Conservation (phyloP, 345 rosid species). For the Camelina laxa region DNA sequence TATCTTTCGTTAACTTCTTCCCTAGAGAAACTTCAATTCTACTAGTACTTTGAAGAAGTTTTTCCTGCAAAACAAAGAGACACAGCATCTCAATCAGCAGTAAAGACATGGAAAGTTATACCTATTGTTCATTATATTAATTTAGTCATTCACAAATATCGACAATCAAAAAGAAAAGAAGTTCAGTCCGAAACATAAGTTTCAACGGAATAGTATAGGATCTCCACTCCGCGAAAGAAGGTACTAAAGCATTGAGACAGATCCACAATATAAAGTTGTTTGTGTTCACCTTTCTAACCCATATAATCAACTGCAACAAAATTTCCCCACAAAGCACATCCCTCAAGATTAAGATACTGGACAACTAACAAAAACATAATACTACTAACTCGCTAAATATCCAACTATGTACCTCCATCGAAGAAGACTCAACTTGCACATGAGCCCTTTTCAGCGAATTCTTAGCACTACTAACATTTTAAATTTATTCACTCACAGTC, state of each 20-base stretch:
- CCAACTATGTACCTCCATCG: background rate
- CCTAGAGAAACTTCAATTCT: constrained; percentile 89
- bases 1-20: constrained; percentile 84
- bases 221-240: constrained; percentile 5
- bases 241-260: background rate
- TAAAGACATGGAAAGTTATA: constrained; percentile 1
- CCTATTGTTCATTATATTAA: constrained; percentile 3
- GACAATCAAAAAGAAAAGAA: constrained; percentile 23
- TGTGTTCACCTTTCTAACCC: constrained; percentile 2
- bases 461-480: constrained; percentile 21
- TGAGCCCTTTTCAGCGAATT: constrained; percentile 16
- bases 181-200: constrained; percentile 4
- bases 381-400: constrained; percentile 14
- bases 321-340: background rate
- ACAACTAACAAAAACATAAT: constrained; percentile 12
- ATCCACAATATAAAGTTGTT: background rate
- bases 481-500: background rate
- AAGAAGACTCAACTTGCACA: constrained; percentile 14
- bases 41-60: constrained; percentile 80
- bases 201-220: background rate
- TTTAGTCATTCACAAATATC: constrained; percentile 11
- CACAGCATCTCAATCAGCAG: constrained; percentile 12
- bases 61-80: constrained; percentile 67
- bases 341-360: background rate
- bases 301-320: constrained; percentile 27